A percentile compares a stretch with the other conserved stretches of the same genome.
phyloP scores from a whole-genome alignment of 257 asterid genomes.

The Haberlea rhodopensis region DNA sequence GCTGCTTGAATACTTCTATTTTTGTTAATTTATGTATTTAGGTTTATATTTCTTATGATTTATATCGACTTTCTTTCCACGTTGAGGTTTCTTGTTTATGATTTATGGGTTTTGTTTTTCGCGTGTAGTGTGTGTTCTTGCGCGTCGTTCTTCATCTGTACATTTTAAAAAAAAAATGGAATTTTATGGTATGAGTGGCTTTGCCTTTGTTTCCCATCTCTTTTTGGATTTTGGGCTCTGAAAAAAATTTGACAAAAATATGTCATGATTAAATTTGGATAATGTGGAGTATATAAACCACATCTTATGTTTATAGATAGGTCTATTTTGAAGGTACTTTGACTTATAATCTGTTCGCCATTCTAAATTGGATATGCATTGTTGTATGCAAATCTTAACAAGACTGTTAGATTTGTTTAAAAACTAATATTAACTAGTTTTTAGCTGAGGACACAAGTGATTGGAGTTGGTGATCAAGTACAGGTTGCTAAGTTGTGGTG shows the following conservation, averaged over 20 bases:
- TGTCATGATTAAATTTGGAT: not conserved
- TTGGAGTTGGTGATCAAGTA: not conserved
- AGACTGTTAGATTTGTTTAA: not conserved
- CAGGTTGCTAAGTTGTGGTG: not conserved
- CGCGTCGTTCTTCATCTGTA: not conserved
- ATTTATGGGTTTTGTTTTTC: conserved; percentile 14
- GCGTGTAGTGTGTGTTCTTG: not conserved
- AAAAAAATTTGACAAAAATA: conserved; percentile 5
- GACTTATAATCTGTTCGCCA: conserved; percentile 29
- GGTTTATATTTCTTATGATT: not conserved
- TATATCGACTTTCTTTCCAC: not conserved
- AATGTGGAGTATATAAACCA: not conserved
- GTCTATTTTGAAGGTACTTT: conserved; percentile 18
- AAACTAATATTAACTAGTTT: not conserved
- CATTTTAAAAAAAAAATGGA: not conserved
- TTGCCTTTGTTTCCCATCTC: not conserved
- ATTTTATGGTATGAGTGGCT: not conserved
- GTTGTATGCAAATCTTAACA: conserved; percentile 5
- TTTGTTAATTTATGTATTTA: not conserved
- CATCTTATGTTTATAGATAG: not conserved
- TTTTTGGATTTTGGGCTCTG: conserved; percentile 10
- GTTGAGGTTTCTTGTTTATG: not conserved
- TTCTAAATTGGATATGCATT: conserved; percentile 3
- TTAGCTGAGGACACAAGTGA: too few species aligned
- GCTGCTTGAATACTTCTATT: not conserved